Evolutionary conservation across 2,329 filamentous ascomycete species (phyloP).

Genomic region (Aschersonia sp.): DNA sequence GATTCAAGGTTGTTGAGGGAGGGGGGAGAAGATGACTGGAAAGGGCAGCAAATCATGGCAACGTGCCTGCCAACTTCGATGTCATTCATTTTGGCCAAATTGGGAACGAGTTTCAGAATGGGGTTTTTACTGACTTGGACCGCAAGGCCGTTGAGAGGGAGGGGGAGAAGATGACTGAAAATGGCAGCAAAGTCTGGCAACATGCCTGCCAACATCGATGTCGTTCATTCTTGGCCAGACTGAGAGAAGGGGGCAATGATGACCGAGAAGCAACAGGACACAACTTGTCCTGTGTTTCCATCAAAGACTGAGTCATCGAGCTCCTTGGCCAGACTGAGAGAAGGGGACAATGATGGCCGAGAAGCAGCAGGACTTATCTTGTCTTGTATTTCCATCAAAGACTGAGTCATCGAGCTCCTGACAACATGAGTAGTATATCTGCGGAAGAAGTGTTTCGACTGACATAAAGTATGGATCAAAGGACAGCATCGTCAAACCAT

Average conservation of each 20-base stretch:
- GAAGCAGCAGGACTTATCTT: neutral
- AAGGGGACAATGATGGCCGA: neutral
- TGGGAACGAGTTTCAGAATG: neutral
- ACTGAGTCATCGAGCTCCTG: too few species aligned
- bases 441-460: too few species aligned
- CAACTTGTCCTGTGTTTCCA: neutral
- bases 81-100: neutral
- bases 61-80: neutral
- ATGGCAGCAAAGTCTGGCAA: neutral
- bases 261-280: neutral
- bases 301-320: too few species aligned
- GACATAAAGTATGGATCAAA: too few species aligned
- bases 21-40: too few species aligned
- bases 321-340: neutral
- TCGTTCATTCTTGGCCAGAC: neutral
- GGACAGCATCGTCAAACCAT: too few species aligned
- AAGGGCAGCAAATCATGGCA: neutral
- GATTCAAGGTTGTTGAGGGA: too few species aligned
- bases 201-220: neutral
- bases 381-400: neutral
- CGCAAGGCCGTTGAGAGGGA: neutral
- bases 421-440: too few species aligned
- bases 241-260: neutral
- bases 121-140: neutral
- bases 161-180: neutral